Percentiles rank a stretch among this genome's conserved stretches.
Conservation (phyloP, 805 yeast genomes). For the Yarrowia porcina region DNA sequence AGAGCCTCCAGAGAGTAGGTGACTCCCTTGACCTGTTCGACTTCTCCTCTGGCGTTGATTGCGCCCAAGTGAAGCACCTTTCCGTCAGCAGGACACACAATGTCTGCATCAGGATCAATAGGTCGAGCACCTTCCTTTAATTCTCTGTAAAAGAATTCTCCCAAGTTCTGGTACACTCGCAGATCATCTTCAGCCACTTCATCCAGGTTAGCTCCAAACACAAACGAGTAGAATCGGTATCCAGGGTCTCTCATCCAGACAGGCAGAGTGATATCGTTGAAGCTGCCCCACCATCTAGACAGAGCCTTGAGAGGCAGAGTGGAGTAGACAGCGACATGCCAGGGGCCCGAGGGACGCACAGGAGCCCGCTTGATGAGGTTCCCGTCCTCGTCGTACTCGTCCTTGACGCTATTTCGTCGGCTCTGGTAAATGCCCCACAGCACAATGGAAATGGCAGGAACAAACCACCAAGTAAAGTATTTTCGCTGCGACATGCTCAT, state of each 20-base stretch:
- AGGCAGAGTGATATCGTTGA: slow-evolving; percentile 80
- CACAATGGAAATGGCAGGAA: slow-evolving; percentile 33
- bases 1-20: slow-evolving; percentile 86
- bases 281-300: slow-evolving; percentile 91
- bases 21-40: slow-evolving; percentile 96
- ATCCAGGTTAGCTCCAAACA: slow-evolving; percentile 84
- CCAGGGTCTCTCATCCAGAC: slow-evolving; percentile 84
- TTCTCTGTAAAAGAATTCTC: slow-evolving; percentile 86
- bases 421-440: slow-evolving; percentile 30
- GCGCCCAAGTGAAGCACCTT: slow-evolving; percentile 79
- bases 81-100: slow-evolving; percentile 94
- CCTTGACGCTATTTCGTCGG: slow-evolving; percentile 21
- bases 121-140: slow-evolving; percentile 79
- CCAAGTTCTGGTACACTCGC: slow-evolving; percentile 67
- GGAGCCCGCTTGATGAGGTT: slow-evolving; percentile 22
- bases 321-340: slow-evolving; percentile 87
- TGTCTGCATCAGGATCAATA: slow-evolving; percentile 54
- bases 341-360: slow-evolving; percentile 48
- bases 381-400: slow-evolving; percentile 27
- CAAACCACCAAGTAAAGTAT: slow-evolving; percentile 32
- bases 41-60: slow-evolving; percentile 63
- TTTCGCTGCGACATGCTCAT: slow-evolving; percentile 20
- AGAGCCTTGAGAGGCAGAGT: slow-evolving; percentile 87
- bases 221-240: slow-evolving; percentile 66
- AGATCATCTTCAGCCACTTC: slow-evolving; percentile 86